Base-by-base conservation (phyloP, 352 stramenopile species). In the Pythium plurisporium region DNA sequence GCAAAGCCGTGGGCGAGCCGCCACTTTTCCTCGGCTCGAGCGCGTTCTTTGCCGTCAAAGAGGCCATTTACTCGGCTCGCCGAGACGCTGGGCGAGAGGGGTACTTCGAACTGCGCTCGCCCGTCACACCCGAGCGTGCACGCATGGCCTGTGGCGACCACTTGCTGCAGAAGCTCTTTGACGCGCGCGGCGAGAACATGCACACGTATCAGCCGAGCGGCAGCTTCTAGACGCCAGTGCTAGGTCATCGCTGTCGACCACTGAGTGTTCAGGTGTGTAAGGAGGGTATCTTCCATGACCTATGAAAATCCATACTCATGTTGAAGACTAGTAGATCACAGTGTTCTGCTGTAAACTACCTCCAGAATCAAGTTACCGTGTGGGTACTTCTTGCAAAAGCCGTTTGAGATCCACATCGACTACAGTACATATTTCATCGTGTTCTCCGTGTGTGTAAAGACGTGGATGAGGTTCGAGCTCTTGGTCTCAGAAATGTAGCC, bases 21-120 rank as follows among this genome's bases (percentile, higher is more conserved):
- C 95, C 96, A 26, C 95, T 98, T 52, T 98, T 98, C 59, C 70
- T 99, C 30, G 96, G 90, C 4, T 82, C 82, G 26, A 96, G 84
- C 41, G 93, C 96, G 23, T 98, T 98, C 64, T 98, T 98, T 59
- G 96, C 96, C 1, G 92, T 97, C 55, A 98, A 98, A 54, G 89
- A 98, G 69, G 95, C 96, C 2, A 86, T 99, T 45, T 84, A 86
- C 31, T 75, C 89, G 0, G 91, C 89, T 10, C 79, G 94, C 15
- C 55, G 65, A 27, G 85, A 96, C 37, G 75, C 70, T 41, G 76
- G 82, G 9, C 26, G 76, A 2, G 66, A 85, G 10, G 76, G 63
- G 1, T 80, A 89, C 62, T 94, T 94, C 57, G 70, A 82, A 41
- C 56, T 97, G 25, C 69, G 76, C 19, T 88, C 80, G 20, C 87